Conservation (phyloP, 129 eudicot genomes). For the Apium graveolens region DNA sequence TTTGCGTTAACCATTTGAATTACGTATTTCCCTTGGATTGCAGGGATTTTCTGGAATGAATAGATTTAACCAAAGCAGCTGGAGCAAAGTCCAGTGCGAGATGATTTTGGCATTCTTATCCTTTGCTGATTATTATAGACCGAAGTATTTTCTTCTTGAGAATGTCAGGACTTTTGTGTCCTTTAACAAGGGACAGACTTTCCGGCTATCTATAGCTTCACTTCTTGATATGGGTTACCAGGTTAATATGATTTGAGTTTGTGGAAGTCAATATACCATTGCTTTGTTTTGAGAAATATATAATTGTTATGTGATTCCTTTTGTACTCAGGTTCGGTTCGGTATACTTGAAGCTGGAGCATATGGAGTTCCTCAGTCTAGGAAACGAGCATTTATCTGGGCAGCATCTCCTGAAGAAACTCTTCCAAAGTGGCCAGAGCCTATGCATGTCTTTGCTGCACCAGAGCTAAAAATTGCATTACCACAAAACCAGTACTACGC, state of each 20-base stretch:
- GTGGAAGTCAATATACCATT: neutral
- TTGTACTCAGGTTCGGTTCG: conserved; percentile 50
- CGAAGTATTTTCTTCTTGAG: conserved; percentile 59
- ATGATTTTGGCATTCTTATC: conserved; percentile 63
- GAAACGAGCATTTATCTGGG: conserved; percentile 79
- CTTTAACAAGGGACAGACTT: conserved; percentile 68
- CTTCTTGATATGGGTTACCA: conserved; percentile 82
- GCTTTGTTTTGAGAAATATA: conserved; percentile 7
- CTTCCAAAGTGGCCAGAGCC: conserved; percentile 83
- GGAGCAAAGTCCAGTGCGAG: conserved; percentile 81
- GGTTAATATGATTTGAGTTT: conserved; percentile 22
- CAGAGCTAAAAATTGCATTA: conserved; percentile 42
- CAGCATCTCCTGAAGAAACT: conserved; percentile 52
- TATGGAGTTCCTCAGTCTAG: conserved; percentile 70
- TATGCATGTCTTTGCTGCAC: conserved; percentile 68
- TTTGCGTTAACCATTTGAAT: neutral
- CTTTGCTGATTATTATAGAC: conserved; percentile 58
- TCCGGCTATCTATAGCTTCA: conserved; percentile 54
- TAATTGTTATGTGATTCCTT: neutral
- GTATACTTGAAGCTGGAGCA: conserved; percentile 69
- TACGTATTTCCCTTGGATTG: conserved; percentile 1
- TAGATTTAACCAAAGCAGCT: conserved; percentile 49
- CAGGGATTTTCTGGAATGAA: conserved; percentile 82
- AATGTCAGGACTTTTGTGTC: conserved; percentile 65
- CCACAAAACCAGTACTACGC: conserved; percentile 31